A percentile compares a stretch with the other conserved stretches of the same genome.
Evolutionary conservation across 257 asterid species (phyloP).

Genomic region (Paulownia fortunei): DNA sequence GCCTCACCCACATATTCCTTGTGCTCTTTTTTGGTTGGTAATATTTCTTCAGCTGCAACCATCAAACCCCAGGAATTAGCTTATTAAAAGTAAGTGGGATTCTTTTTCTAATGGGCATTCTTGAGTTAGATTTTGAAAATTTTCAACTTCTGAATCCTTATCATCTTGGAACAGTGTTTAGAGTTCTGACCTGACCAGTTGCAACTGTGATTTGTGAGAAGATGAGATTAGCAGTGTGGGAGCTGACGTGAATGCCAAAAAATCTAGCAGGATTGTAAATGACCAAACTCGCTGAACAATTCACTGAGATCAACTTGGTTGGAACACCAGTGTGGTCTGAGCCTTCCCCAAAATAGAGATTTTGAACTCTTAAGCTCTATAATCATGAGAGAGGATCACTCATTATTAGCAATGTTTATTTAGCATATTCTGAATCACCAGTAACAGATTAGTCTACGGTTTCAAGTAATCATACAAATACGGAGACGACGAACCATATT

Average conservation of each 20-base stretch:
- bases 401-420: too few relatives aligned
- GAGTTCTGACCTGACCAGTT: constrained; percentile 59
- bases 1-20: constrained; percentile 38
- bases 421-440: too few relatives aligned
- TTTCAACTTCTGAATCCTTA: too few relatives aligned
- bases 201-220: constrained; percentile 63
- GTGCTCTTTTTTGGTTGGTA: constrained; percentile 63
- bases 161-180: too few relatives aligned
- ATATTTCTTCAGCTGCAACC: constrained; percentile 56
- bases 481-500: too few relatives aligned
- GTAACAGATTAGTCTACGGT: too few relatives aligned
- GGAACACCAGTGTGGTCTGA: constrained; percentile 78
- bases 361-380: constrained; percentile 52
- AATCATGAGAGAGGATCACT: background rate
- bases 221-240: constrained; percentile 50
- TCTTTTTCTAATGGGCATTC: too few relatives aligned
- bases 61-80: background rate
- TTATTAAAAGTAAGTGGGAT: too few relatives aligned
- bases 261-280: constrained; percentile 66
- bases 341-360: constrained; percentile 57
- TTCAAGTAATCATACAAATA: too few relatives aligned
- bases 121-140: too few relatives aligned
- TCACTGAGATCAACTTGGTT: constrained; percentile 56
- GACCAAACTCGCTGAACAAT: constrained; percentile 58
- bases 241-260: constrained; percentile 63